phyloP scores from a whole-genome alignment of 805 yeast species.

The Brettanomyces naardenensis region DNA sequence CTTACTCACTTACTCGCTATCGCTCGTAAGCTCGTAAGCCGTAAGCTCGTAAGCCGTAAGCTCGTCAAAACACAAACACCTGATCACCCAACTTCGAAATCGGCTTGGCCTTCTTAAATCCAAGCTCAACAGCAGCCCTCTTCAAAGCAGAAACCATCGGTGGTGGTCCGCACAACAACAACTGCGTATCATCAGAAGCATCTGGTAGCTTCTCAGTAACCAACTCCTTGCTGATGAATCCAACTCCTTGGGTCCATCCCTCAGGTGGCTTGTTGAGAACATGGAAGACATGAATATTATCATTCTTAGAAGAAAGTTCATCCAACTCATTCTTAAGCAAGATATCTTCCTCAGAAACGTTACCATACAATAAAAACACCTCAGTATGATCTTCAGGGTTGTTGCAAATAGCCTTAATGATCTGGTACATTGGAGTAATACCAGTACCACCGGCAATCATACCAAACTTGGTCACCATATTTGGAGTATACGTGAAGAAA shows the following conservation, averaged over 20 bases:
- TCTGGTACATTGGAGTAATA: slow-evolving; percentile 92
- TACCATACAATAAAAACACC: slow-evolving; percentile 72
- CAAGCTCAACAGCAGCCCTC: slow-evolving; percentile 66
- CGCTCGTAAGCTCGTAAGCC: background rate
- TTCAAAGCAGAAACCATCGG: slow-evolving; percentile 83
- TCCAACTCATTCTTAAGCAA: slow-evolving; percentile 76
- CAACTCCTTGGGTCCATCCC: slow-evolving; percentile 70
- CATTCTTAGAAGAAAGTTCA: slow-evolving; percentile 44
- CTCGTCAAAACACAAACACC: slow-evolving; percentile 83
- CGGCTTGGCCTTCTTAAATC: slow-evolving; percentile 79
- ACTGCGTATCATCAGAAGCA: slow-evolving; percentile 51
- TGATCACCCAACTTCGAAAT: slow-evolving; percentile 87
- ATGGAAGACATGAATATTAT: slow-evolving; percentile 61
- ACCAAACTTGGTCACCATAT: slow-evolving; percentile 62
- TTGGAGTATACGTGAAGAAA: slow-evolving; percentile 72
- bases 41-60: no score
- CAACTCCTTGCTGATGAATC: slow-evolving; percentile 73
- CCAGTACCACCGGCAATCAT: slow-evolving; percentile 99
- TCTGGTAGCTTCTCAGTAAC: slow-evolving; percentile 57
- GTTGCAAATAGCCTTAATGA: slow-evolving; percentile 69
- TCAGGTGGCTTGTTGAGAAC: slow-evolving; percentile 68
- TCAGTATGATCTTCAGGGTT: slow-evolving; percentile 76
- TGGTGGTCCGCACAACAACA: slow-evolving; percentile 90
- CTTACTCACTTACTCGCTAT: no score
- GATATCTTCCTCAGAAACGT: slow-evolving; percentile 72